Conservation (phyloP, 176 grass and related monocot species). For the Zizania latifolia region DNA sequence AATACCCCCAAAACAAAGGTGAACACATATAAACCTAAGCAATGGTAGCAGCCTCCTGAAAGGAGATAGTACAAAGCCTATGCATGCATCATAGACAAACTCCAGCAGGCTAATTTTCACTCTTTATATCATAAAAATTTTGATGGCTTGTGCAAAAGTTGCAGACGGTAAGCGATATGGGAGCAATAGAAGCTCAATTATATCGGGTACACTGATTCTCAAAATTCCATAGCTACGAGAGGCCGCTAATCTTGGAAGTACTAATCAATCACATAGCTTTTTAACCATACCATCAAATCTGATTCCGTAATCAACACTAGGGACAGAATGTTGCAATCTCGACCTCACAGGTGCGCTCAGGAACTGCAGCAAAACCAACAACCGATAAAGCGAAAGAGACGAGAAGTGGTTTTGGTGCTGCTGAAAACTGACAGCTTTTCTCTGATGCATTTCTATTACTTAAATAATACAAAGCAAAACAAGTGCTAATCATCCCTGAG, state of each 20-base stretch:
- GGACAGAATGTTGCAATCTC: too few relatives aligned
- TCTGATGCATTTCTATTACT: too few relatives aligned
- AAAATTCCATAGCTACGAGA: neutral
- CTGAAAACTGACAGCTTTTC: too few relatives aligned
- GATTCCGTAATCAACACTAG: neutral
- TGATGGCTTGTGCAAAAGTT: neutral
- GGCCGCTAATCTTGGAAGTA: neutral
- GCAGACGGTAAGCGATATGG: neutral
- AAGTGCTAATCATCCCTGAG: too few relatives aligned
- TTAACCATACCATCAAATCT: neutral
- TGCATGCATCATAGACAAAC: neutral
- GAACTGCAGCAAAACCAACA: too few relatives aligned
- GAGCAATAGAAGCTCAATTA: neutral
- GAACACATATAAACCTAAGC: neutral
- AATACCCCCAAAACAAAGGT: neutral
- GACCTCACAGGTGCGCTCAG: too few relatives aligned
- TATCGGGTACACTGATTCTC: neutral
- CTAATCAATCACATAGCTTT: neutral
- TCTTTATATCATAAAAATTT: too few relatives aligned
- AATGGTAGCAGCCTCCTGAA: neutral
- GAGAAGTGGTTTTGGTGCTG: too few relatives aligned
- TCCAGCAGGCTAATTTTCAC: neutral
- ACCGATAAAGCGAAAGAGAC: too few relatives aligned
- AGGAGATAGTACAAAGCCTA: neutral
- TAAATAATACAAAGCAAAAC: too few relatives aligned